Percentiles rank a stretch among this genome's conserved stretches.
Conservation (phyloP, 805 yeast species). For the Ogataea kodamae region DNA sequence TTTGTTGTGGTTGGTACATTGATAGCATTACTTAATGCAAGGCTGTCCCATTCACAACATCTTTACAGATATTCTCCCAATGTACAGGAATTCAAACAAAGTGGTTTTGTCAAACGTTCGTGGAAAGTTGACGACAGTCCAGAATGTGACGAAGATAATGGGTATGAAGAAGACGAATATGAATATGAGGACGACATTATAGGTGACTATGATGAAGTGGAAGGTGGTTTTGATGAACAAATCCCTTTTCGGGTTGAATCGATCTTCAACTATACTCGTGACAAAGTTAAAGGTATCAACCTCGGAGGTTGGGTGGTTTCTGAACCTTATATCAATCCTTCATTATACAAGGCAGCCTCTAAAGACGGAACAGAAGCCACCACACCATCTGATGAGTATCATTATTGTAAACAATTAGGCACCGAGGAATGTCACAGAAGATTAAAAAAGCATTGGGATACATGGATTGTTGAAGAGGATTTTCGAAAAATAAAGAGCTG, state of each 20-base stretch:
- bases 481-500: constrained; percentile 45
- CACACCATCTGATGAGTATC: constrained; percentile 61
- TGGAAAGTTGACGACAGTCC: constrained; percentile 12
- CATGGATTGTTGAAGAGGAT: constrained; percentile 59
- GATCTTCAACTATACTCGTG: constrained; percentile 21
- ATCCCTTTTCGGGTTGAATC: constrained; percentile 3
- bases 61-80: constrained; percentile 12
- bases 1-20: constrained; percentile 1
- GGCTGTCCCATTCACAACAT: neutral
- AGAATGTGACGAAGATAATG: no score
- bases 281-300: constrained; percentile 43
- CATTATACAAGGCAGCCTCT: constrained; percentile 42
- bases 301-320: constrained; percentile 73
- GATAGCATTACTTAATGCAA: constrained; percentile 1
- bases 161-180: no score
- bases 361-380: constrained; percentile 31
- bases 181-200: constrained; percentile 3
- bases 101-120: constrained; percentile 5
- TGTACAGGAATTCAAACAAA: constrained; percentile 5
- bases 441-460: constrained; percentile 51
- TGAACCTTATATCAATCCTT: constrained; percentile 70
- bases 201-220: neutral
- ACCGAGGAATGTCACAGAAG: constrained; percentile 39
- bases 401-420: constrained; percentile 49
- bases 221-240: constrained; percentile 2